A percentile compares a stretch with the other conserved stretches of the same genome.
Evolutionary conservation across 2,329 filamentous ascomycete species (phyloP).

Genomic region (Metarhizium anisopliae): DNA sequence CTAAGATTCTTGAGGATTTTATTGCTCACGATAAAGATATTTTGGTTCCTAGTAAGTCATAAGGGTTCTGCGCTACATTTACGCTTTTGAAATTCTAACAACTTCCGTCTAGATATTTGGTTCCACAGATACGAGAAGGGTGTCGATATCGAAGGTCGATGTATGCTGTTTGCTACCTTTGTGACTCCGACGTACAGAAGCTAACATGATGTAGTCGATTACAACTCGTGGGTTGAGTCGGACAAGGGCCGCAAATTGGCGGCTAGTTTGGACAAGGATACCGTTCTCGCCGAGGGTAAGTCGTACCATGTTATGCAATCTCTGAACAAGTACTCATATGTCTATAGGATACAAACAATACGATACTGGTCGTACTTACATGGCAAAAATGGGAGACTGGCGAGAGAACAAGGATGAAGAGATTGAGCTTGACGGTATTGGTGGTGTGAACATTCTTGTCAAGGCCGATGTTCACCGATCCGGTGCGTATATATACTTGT

Average conservation of each 20-base stretch:
- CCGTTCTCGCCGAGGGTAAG: constrained; percentile 81
- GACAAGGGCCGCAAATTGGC: constrained; percentile 71
- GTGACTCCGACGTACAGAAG: neutral
- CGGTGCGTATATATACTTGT: constrained; percentile 42
- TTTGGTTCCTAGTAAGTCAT: constrained; percentile 79
- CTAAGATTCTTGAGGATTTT: constrained; percentile 86
- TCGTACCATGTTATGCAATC: neutral
- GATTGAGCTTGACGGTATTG: constrained; percentile 87
- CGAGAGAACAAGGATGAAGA: constrained; percentile 85
- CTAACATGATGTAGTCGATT: constrained; percentile 60
- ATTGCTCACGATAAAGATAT: constrained; percentile 89
- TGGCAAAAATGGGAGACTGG: constrained; percentile 89
- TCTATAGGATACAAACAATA: constrained; percentile 81
- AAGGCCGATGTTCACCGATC: constrained; percentile 97
- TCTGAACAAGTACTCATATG: constrained; percentile 11
- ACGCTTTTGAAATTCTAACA: constrained; percentile 13
- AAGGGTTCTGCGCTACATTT: neutral
- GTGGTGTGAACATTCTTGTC: constrained; percentile 93
- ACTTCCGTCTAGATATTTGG: constrained; percentile 66
- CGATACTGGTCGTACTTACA: constrained; percentile 80
- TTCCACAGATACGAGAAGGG: constrained; percentile 82
- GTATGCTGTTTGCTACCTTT: constrained; percentile 41
- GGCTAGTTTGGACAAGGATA: constrained; percentile 65
- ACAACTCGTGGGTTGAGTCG: constrained; percentile 98
- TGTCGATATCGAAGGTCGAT: constrained; percentile 87